These are phyloP conservation scores for Scutellaria minor DNA, from an alignment of 257 asterid genomes.

Conservation along the genomic window DNA sequence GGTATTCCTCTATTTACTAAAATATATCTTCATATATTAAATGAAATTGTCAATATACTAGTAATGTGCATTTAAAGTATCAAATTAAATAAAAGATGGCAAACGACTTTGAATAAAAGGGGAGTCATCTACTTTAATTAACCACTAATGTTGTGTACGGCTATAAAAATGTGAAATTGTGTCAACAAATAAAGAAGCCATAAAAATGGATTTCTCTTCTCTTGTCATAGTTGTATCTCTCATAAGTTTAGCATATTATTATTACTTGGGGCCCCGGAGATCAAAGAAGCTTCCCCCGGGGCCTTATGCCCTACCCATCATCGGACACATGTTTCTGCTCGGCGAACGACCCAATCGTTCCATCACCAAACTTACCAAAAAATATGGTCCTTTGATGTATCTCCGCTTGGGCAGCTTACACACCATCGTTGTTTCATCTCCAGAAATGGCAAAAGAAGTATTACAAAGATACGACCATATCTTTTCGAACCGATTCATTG, in stretches of 20 bases:
- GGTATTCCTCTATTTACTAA: too few relatives aligned
- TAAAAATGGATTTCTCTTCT: not conserved
- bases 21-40: too few relatives aligned
- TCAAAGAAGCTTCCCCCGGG: conserved; percentile 11
- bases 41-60: too few relatives aligned
- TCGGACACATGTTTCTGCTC: conserved; percentile 11
- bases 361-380: not conserved
- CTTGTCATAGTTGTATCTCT: not conserved
- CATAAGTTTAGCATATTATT: not conserved
- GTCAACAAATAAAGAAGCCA: not conserved
- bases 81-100: too few relatives aligned
- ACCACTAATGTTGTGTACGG: too few relatives aligned
- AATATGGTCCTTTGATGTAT: conserved; percentile 17
- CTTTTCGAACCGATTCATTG: not conserved
- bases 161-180: not conserved
- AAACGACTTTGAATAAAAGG: too few relatives aligned
- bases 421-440: conserved; percentile 3
- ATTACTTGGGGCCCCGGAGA: not conserved
- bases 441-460: conserved; percentile 17
- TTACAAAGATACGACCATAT: not conserved
- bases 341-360: conserved; percentile 18
- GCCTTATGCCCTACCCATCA: not conserved
- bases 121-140: too few relatives aligned
- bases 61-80: too few relatives aligned
- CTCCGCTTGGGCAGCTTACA: not conserved